These are phyloP conservation scores for Polygonum aviculare DNA, from an alignment of 148 eudicot species.

Conservation along the genomic window DNA sequence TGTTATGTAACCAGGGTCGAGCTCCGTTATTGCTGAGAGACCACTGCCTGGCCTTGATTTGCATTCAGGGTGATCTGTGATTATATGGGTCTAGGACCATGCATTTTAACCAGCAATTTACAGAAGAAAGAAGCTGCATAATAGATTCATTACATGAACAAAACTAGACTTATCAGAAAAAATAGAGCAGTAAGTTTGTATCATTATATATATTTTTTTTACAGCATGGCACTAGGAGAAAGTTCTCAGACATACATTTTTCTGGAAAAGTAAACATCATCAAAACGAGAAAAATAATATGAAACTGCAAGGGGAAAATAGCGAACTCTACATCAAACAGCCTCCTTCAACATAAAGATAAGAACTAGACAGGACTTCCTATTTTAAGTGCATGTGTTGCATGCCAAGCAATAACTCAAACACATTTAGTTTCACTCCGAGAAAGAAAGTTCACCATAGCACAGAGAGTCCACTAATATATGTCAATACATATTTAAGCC, in stretches of 20 bases:
- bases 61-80: constrained; percentile 92
- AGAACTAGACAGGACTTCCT: neutral
- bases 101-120: constrained; percentile 99
- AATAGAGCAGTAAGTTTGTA: neutral
- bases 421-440: neutral
- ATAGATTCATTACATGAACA: neutral
- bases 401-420: neutral
- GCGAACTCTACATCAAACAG: neutral
- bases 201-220: neutral
- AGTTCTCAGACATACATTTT: neutral
- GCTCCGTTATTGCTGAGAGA: constrained; percentile 95
- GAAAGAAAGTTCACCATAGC: neutral
- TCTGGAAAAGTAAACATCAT: neutral
- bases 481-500: neutral
- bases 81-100: constrained; percentile 81
- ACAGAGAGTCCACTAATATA: neutral
- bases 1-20: constrained; percentile 96
- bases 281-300: neutral
- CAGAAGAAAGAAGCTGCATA: constrained; percentile 82
- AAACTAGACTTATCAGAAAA: neutral
- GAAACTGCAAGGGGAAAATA: neutral
- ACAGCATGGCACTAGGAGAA: neutral
- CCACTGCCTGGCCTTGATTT: constrained; percentile 98
- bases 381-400: neutral
- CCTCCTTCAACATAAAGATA: neutral